A percentile compares a stretch with the other conserved stretches of the same genome.
These are phyloP conservation scores for Globisporangium iwayamae DNA, from an alignment of 352 stramenopile species.

Conservation along the genomic window DNA sequence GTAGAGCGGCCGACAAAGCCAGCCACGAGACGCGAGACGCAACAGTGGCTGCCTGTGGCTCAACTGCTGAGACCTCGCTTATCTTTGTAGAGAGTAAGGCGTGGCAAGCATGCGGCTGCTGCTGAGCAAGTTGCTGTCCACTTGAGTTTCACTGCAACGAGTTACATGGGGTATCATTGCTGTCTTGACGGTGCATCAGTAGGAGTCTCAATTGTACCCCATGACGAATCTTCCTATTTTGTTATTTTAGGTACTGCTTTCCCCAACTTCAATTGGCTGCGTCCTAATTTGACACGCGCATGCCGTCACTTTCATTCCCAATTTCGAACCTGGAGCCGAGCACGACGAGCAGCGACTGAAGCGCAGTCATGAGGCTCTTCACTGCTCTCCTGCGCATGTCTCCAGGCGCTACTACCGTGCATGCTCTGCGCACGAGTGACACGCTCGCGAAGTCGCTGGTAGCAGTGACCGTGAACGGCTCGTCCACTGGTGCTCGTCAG, in stretches of 20 bases:
- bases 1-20: no score
- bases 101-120: background rate
- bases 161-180: background rate
- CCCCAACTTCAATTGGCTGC: background rate
- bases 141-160: background rate
- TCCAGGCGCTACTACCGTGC: background rate
- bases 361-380: background rate
- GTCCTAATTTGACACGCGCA: background rate
- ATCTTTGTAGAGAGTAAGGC: no score
- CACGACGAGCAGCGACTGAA: background rate
- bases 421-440: background rate
- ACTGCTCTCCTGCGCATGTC: background rate
- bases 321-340: background rate
- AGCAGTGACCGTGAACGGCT: background rate
- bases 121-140: no score
- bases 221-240: background rate
- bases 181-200: background rate
- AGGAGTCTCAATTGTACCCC: background rate
- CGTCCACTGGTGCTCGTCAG: background rate
- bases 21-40: no score
- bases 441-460: background rate
- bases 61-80: no score
- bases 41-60: no score
- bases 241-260: background rate
- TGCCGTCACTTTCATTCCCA: background rate